Base-by-base conservation (phyloP, 768 basidiomycete species). In the Pilatotrama ljubarskyi region DNA sequence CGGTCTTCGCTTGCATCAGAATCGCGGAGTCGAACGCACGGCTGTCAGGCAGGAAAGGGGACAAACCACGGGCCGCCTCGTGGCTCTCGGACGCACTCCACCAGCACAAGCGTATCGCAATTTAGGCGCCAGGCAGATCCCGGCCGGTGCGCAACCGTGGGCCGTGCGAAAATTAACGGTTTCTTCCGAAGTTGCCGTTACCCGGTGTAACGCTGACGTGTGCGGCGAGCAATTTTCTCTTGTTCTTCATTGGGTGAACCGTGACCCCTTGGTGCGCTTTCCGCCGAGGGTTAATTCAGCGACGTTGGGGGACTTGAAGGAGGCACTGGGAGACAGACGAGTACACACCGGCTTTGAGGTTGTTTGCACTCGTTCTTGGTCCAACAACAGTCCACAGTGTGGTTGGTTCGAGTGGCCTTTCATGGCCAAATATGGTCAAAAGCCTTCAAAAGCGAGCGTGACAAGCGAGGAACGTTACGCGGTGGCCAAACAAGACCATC, bases 401-500 rank as follows among this genome's bases (percentile, higher is more conserved):
- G 15, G 11, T 25, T 7, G 25, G 11, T n/a, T 5, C 18, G 7
- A 17, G 48, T 43, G 26, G 18, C 40, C 37, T 36, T 18, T 38
- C 43, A 18, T 32, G 26, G 42, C 43, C 36, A 2, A 17, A 47
- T 37, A 46, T 37, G 50, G 42, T 9, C 17, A 32, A 29, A 51
- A n/a, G n/a, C n/a, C n/a, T n/a, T n/a, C n/a, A n/a, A n/a, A n/a
- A n/a, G 10, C 17, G 18, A 32, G 24, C 44, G 51, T 47, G 37
- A 40, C 44, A 38, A 41, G 36, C 25, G 18, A 15, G 15, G 44
- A 42, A 40, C 25, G 61, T 57, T 32, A 62, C 61, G 29, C 29
- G 37, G 55, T 24, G 36, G 55, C 44, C 55, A 62, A 62, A 62
- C 61, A 62, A 22, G 20, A 10, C 44, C 32, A 51, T 53, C 51